Base-by-base conservation (phyloP, 106 monocot species). In the Apostasia shenzhenica region DNA sequence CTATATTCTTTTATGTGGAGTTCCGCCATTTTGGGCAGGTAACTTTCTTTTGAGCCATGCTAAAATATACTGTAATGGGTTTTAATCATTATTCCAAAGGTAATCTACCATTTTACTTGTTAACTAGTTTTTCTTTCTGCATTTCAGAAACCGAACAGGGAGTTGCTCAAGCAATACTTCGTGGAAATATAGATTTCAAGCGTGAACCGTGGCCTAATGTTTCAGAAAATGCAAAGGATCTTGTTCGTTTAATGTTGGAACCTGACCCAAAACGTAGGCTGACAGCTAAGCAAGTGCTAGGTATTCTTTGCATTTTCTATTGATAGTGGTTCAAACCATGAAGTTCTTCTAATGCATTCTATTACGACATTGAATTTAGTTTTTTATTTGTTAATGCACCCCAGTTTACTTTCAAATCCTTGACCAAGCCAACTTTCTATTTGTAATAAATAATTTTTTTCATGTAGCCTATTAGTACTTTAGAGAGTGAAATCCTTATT, bases 171-270 rank as follows among this genome's bases (percentile, higher is more conserved):
- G 92, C 97, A 8, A 99, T 99, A 75, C 89, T 99, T 73, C 84
- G 92, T 13, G 97, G 97, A 1, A 57, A 72, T 80, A 90, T 93
- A 73, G 97, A 99, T 82, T 99, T 99, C 60, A 99, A 99, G 70
- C 89, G 97, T 71, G 92, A 99, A 69, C 97, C 97, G 59, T 99
- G 97, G 97, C 92, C 93, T 48, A 85, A 75, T 77, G 81, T 99
- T 75, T 93, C 97, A 42, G 97, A 99, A 65, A 87, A 77, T 81
- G 92, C 97, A 7, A 99, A 99, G 72, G 78, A 85, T 81, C 60
- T 99, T 59, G 87, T 99, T 54, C 82, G 67, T 2, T 86, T 83
- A 71, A 99, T 99, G 97, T 66, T 94, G 75, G 94, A 94, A 59
- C 84, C 86, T 80, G 94, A 99, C 47, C 97, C 87, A 6, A 90